phyloP scores from a whole-genome alignment of 2,329 filamentous ascomycete genomes.

The Apiospora kogelbergensis region DNA sequence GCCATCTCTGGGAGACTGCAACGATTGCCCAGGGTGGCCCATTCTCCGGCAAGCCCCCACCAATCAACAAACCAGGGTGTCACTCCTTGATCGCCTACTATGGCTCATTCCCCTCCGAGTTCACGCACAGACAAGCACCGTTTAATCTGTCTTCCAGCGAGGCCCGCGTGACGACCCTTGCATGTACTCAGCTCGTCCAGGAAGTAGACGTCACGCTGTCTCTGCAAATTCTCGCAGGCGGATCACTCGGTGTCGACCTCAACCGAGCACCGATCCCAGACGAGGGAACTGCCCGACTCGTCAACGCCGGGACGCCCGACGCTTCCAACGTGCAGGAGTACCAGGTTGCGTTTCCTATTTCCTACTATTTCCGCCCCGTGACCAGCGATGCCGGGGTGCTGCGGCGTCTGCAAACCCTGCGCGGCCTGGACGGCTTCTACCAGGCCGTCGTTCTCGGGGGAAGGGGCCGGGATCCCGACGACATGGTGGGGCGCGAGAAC shows the following conservation, averaged over 20 bases:
- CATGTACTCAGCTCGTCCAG: neutral
- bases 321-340: neutral
- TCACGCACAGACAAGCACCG: neutral
- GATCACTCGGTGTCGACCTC: neutral
- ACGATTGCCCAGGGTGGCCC: neutral
- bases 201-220: neutral
- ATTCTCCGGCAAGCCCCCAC: neutral
- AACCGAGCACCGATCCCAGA: neutral
- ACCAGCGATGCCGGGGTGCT: neutral
- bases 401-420: neutral
- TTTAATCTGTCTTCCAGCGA: neutral
- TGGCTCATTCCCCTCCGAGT: neutral
- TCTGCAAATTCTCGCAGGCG: neutral
- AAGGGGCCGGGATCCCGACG: neutral
- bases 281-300: neutral
- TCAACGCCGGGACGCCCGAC: neutral
- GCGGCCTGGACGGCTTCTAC: neutral
- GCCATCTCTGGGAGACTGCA: neutral
- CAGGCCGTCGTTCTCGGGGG: neutral
- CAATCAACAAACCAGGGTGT: neutral
- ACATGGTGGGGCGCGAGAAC: neutral
- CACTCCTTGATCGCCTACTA: neutral
- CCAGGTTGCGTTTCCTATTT: neutral
- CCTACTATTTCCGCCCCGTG: neutral
- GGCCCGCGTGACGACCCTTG: neutral